Percentiles rank a stretch among this genome's conserved stretches.
phyloP scores from a whole-genome alignment of 2,329 filamentous ascomycete species.

The Plenodomus biglobosus region DNA sequence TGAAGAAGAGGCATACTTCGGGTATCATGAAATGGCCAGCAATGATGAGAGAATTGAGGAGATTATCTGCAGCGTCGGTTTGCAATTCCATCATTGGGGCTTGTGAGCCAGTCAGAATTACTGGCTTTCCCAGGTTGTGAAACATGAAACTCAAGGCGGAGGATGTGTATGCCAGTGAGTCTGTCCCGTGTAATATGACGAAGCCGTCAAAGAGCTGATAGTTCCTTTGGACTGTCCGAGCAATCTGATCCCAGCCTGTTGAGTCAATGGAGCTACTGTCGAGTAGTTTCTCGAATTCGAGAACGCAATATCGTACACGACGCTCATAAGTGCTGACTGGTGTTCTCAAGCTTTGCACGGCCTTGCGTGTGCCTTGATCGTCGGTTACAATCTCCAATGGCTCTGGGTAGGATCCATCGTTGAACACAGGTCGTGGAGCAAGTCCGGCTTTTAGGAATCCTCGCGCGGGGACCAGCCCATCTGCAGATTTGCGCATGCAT shows the following conservation, averaged over 20 bases:
- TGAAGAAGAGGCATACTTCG: conserved; percentile 92
- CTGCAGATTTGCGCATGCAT: conserved; percentile 81
- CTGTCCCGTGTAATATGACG: conserved; percentile 86
- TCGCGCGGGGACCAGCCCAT: conserved; percentile 72
- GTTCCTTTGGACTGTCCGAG: conserved; percentile 75
- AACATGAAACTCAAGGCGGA: conserved; percentile 94
- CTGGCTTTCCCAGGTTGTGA: conserved; percentile 84
- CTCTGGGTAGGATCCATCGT: conserved; percentile 67
- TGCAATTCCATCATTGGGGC: conserved; percentile 89
- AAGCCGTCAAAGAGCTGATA: conserved; percentile 90
- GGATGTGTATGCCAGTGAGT: conserved; percentile 83
- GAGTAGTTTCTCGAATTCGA: conserved; percentile 81
- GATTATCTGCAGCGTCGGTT: conserved; percentile 87
- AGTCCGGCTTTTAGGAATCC: conserved; percentile 83
- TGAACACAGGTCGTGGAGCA: conserved; percentile 80
- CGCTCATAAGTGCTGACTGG: conserved; percentile 78
- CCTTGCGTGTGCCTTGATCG: conserved; percentile 50
- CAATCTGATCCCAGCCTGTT: conserved; percentile 82
- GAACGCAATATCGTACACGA: conserved; percentile 78
- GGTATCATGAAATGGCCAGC: conserved; percentile 91
- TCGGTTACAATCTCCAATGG: conserved; percentile 59
- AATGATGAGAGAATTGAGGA: conserved; percentile 83
- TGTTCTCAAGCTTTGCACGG: conserved; percentile 72
- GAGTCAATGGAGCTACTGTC: conserved; percentile 91
- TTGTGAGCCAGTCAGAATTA: conserved; percentile 71